Percentiles rank a stretch among this genome's conserved stretches.
phyloP scores from a whole-genome alignment of 169 alveolate genomes.

The Amoebophrya sp. region DNA sequence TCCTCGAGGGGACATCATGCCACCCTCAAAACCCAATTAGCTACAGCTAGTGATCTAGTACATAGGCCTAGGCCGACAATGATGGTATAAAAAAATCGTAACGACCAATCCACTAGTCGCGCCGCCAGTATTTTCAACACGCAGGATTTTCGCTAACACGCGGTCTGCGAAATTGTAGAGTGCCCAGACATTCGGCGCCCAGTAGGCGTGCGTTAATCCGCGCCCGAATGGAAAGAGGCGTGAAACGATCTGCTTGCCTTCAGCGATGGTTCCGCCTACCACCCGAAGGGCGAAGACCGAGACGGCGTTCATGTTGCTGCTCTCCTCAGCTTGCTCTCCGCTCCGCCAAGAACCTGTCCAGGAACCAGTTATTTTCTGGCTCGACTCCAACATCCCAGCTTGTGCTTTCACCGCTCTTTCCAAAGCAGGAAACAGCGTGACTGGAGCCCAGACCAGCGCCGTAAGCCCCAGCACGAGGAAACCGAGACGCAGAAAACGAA shows the following conservation, averaged over 20 bases:
- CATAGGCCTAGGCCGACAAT: too few species aligned
- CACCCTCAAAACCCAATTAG: too few species aligned
- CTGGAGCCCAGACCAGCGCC: background rate
- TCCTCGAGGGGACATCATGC: too few species aligned
- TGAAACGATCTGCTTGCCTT: constrained; percentile 23
- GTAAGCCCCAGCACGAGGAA: constrained; percentile 21
- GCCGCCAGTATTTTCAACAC: background rate
- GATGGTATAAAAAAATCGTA: too few species aligned
- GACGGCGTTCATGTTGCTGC: too few species aligned
- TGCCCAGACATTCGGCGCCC: constrained; percentile 76
- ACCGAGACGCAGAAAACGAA: constrained; percentile 7
- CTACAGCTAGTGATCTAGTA: too few species aligned
- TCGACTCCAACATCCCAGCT: background rate
- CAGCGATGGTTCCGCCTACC: constrained; percentile 9
- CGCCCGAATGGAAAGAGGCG: constrained; percentile 70
- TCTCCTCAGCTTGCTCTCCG: too few species aligned
- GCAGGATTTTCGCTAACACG: constrained; percentile 35
- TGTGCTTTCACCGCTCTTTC: background rate
- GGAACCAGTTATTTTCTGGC: too few species aligned
- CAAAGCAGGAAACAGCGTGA: background rate
- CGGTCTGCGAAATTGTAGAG: constrained; percentile 58
- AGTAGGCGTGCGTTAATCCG: constrained; percentile 71
- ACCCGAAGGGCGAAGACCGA: too few species aligned
- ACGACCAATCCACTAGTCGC: too few species aligned
- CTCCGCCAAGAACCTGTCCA: too few species aligned